Conservation (phyloP, 1,139 yeast species). For the Sugiyamaella sp. region DNA sequence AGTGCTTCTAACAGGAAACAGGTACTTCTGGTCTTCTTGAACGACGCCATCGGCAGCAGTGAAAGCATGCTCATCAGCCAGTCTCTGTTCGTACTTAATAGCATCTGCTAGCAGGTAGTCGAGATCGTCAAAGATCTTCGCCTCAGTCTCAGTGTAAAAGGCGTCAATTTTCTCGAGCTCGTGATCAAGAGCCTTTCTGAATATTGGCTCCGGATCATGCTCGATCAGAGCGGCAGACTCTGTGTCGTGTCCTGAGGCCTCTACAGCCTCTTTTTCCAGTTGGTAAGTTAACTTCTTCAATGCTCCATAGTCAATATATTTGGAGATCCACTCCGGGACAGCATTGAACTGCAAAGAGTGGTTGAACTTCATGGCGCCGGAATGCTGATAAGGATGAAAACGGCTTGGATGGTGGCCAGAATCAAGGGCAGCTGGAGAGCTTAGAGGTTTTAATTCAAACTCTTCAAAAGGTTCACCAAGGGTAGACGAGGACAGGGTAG, state of each 20-base stretch:
- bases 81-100: conserved; percentile 28
- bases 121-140: conserved; percentile 51
- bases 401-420: too few relatives aligned
- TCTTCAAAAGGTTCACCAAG: background rate
- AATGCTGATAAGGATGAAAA: too few relatives aligned
- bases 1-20: conserved; percentile 9
- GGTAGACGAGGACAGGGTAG: background rate
- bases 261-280: conserved; percentile 46
- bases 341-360: conserved; percentile 77
- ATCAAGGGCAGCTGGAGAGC: background rate
- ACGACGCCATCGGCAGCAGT: conserved; percentile 16
- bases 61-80: conserved; percentile 37
- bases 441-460: background rate
- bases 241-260: conserved; percentile 41
- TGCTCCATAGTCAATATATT: conserved; percentile 65
- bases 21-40: conserved; percentile 14
- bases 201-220: conserved; percentile 54
- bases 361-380: conserved; percentile 62
- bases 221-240: conserved; percentile 44
- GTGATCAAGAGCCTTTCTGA: conserved; percentile 54
- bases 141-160: conserved; percentile 57
- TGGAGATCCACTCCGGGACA: conserved; percentile 78
- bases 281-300: conserved; percentile 63
- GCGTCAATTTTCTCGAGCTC: conserved; percentile 60
- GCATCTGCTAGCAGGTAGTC: conserved; percentile 50